Evolutionary conservation across 2,329 filamentous ascomycete genomes (phyloP).

Genomic region (Cryoendolithus antarcticus): DNA sequence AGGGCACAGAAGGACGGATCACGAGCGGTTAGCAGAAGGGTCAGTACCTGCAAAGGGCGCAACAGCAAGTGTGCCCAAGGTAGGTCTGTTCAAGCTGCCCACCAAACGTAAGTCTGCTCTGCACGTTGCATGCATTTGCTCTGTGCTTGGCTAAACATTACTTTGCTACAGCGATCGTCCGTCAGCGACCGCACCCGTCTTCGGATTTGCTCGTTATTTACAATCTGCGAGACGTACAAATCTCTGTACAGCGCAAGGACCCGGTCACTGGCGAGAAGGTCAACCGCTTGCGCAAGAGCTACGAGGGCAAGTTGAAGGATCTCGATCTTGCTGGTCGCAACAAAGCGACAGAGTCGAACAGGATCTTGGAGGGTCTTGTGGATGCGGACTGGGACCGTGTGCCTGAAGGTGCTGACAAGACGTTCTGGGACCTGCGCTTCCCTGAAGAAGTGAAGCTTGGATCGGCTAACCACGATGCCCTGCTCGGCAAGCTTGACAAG

Average conservation of each 20-base stretch:
- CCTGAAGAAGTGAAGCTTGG: slow-evolving; percentile 20
- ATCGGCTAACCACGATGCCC: slow-evolving; percentile 14
- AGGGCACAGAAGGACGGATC: slow-evolving; percentile 30
- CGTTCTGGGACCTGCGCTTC: slow-evolving; percentile 18
- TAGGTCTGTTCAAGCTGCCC: slow-evolving; percentile 16
- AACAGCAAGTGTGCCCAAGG: slow-evolving; percentile 5
- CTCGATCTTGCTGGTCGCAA: slow-evolving; percentile 37
- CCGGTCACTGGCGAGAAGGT: slow-evolving; percentile 52
- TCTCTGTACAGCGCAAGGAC: slow-evolving; percentile 47
- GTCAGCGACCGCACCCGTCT: slow-evolving; percentile 43
- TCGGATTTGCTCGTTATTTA: slow-evolving; percentile 50
- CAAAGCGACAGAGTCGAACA: slow-evolving; percentile 31
- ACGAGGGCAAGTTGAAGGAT: slow-evolving; percentile 40
- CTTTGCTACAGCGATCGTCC: slow-evolving; percentile 25
- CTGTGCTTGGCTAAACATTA: slow-evolving; percentile 24
- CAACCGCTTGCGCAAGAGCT: slow-evolving; percentile 47
- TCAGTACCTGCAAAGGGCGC: not conserved
- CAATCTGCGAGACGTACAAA: slow-evolving; percentile 42
- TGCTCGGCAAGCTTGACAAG: slow-evolving; percentile 26
- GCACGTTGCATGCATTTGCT: slow-evolving; percentile 11
- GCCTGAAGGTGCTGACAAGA: slow-evolving; percentile 18
- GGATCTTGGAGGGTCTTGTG: slow-evolving; percentile 24
- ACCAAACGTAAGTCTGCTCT: slow-evolving; percentile 20
- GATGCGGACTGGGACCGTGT: slow-evolving; percentile 18
- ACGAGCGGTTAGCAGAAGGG: slow-evolving; percentile 26